Evolutionary conservation across 2,329 filamentous ascomycete species (phyloP).

Genomic region (Pseudogymnoascus sp.): DNA sequence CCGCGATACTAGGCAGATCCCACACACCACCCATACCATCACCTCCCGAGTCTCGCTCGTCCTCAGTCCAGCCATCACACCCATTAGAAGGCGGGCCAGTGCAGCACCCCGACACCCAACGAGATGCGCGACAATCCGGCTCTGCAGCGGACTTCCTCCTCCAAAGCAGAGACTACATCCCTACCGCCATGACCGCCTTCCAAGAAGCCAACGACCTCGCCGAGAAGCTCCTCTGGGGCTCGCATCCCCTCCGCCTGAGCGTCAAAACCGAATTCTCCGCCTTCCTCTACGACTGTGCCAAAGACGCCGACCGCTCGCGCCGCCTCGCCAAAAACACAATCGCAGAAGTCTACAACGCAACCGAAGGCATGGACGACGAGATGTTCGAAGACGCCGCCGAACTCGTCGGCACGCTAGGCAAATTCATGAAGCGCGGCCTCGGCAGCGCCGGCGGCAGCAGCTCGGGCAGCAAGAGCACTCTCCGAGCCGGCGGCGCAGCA

Average conservation of each 20-base stretch:
- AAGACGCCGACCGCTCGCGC: slow-evolving; percentile 69
- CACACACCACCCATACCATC: slow-evolving; percentile 11
- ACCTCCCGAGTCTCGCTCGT: slow-evolving; percentile 19
- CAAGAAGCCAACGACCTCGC: slow-evolving; percentile 67
- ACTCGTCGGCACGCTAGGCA: slow-evolving; percentile 75
- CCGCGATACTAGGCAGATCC: slow-evolving; percentile 14
- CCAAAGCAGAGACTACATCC: slow-evolving; percentile 70
- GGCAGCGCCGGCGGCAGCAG: slow-evolving; percentile 1
- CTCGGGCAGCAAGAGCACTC: slow-evolving; percentile 8
- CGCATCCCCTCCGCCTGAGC: slow-evolving; percentile 79
- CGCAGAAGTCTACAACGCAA: slow-evolving; percentile 81
- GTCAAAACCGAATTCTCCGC: slow-evolving; percentile 89
- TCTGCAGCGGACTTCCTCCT: slow-evolving; percentile 67
- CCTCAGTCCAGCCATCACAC: slow-evolving; percentile 27
- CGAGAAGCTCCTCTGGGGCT: slow-evolving; percentile 70
- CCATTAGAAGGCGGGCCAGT: slow-evolving; percentile 39
- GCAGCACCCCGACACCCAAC: slow-evolving; percentile 27
- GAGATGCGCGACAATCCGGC: slow-evolving; percentile 32
- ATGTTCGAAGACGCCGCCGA: slow-evolving; percentile 90
- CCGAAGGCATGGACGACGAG: slow-evolving; percentile 89
- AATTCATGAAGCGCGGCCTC: slow-evolving; percentile 72
- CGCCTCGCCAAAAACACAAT: slow-evolving; percentile 75
- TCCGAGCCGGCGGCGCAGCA: background rate
- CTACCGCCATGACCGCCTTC: slow-evolving; percentile 74
- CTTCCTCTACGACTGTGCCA: slow-evolving; percentile 87